phyloP scores from a whole-genome alignment of 2,329 filamentous ascomycete species.

The Dactylellina leptospora region DNA sequence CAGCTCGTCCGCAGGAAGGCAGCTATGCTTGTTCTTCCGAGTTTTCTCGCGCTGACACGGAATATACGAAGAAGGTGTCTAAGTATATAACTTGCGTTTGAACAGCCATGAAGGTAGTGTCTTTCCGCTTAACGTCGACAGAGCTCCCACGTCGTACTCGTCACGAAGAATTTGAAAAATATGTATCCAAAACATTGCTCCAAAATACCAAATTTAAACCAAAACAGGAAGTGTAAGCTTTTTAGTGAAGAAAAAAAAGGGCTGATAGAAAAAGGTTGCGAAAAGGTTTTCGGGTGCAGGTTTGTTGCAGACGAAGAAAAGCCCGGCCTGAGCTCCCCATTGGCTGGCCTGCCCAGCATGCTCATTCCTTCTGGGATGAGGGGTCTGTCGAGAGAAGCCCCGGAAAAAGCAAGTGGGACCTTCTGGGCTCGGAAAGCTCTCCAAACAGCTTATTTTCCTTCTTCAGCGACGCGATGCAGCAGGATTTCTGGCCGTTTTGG shows the following conservation, averaged over 20 bases:
- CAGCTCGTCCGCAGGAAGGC: constrained; percentile 9
- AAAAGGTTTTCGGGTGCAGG: constrained; percentile 51
- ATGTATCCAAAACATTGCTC: constrained; percentile 2
- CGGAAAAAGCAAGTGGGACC: constrained; percentile 34
- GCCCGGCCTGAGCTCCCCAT: constrained; percentile 40
- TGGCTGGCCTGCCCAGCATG: constrained; percentile 33
- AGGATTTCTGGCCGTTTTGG: constrained; percentile 14
- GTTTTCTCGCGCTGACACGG: constrained; percentile 21
- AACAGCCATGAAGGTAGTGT: no score
- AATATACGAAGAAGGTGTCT: constrained; percentile 13
- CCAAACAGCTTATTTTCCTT: constrained; percentile 27
- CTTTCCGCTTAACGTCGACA: constrained; percentile 11
- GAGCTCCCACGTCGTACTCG: constrained; percentile 30
- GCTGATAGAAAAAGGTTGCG: constrained; percentile 42
- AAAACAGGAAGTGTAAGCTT: constrained; percentile 49
- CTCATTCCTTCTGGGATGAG: constrained; percentile 47
- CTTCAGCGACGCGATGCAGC: constrained; percentile 22
- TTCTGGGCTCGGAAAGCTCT: constrained; percentile 11
- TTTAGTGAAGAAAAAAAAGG: constrained; percentile 38
- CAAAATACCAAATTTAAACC: constrained; percentile 19
- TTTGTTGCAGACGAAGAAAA: constrained; percentile 50
- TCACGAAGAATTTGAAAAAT: constrained; percentile 21
- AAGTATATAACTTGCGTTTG: no score
- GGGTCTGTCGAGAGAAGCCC: constrained; percentile 30
- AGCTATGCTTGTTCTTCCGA: constrained; percentile 35